These are phyloP conservation scores for Heimioporus sp. DNA, from an alignment of 768 basidiomycete species.

Conservation along the genomic window DNA sequence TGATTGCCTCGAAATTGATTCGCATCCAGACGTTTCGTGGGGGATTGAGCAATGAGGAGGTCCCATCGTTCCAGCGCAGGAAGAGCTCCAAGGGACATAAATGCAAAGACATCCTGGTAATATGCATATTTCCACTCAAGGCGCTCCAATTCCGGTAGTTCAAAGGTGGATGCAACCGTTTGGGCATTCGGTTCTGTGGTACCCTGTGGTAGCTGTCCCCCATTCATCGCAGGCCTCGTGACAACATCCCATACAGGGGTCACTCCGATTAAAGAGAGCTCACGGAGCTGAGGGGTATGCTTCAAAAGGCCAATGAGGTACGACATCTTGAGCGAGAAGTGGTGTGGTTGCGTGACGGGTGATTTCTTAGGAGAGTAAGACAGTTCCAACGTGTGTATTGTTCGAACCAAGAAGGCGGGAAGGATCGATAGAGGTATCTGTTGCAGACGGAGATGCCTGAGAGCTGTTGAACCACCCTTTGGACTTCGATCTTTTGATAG, in stretches of 20 bases:
- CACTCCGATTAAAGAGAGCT: conserved; percentile 42
- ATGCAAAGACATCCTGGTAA: conserved; percentile 39
- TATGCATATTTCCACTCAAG: conserved; percentile 50
- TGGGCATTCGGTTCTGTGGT: conserved; percentile 4
- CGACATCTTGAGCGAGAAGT: conserved; percentile 39
- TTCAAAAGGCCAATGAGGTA: conserved; percentile 36
- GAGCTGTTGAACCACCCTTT: conserved; percentile 7
- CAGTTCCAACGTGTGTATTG: conserved; percentile 43
- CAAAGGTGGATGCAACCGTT: conserved; percentile 22
- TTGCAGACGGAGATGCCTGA: conserved; percentile 38
- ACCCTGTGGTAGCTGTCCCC: conserved; percentile 2
- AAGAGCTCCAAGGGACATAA: conserved; percentile 40
- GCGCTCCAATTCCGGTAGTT: conserved; percentile 39
- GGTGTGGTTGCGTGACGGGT: conserved; percentile 19
- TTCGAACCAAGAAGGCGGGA: conserved; percentile 35
- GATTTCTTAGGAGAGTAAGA: conserved; percentile 34
- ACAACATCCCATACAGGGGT: conserved; percentile 39
- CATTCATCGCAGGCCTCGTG: conserved; percentile 11
- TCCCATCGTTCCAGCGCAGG: conserved; percentile 45
- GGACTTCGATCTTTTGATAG: conserved; percentile 9
- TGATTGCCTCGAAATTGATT: conserved; percentile 32
- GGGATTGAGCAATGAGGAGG: conserved; percentile 39
- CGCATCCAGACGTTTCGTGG: conserved; percentile 26
- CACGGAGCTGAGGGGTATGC: conserved; percentile 39
- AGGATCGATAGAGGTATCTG: conserved; percentile 41